A percentile compares a stretch with the other conserved stretches of the same genome.
Evolutionary conservation across 2,329 filamentous ascomycete genomes (phyloP).

Genomic region (Apiospora pterosperma): DNA sequence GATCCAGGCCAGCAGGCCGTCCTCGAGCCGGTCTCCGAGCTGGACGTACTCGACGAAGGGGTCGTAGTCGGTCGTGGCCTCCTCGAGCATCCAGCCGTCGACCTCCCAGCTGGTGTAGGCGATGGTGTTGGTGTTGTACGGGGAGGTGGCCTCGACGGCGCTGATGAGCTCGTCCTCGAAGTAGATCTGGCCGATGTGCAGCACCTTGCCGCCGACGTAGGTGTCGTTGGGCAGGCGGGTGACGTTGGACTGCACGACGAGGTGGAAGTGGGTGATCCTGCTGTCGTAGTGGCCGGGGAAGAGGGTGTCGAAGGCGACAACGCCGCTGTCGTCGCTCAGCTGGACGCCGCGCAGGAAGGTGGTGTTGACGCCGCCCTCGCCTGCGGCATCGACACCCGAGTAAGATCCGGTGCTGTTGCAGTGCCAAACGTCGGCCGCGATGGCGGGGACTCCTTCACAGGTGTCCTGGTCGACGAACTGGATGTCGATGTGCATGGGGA

Average conservation of each 20-base stretch:
- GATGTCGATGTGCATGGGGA: slow-evolving; percentile 41
- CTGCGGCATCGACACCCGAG: slow-evolving; percentile 23
- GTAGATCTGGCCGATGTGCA: slow-evolving; percentile 31
- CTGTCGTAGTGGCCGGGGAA: slow-evolving; percentile 40
- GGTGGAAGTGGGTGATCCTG: slow-evolving; percentile 39
- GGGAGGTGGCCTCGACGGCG: slow-evolving; percentile 25
- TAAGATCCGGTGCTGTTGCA: slow-evolving; percentile 40
- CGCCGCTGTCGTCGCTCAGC: slow-evolving; percentile 41
- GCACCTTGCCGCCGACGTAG: too few relatives aligned
- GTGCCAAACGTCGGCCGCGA: slow-evolving; percentile 44
- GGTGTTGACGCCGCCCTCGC: slow-evolving; percentile 30
- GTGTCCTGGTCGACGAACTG: slow-evolving; percentile 45
- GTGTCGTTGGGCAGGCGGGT: slow-evolving; percentile 25
- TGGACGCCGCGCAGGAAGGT: slow-evolving; percentile 48
- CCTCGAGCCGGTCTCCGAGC: slow-evolving; percentile 43
- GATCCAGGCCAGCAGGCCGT: slow-evolving; percentile 47
- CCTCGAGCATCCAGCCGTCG: slow-evolving; percentile 27
- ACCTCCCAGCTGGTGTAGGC: slow-evolving; percentile 26
- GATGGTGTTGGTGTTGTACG: slow-evolving; percentile 27
- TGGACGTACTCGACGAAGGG: slow-evolving; percentile 51
- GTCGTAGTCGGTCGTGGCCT: slow-evolving; percentile 29
- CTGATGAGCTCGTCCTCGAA: slow-evolving; percentile 25
- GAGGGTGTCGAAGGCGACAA: slow-evolving; percentile 43
- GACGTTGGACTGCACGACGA: slow-evolving; percentile 28
- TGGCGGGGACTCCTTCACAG: slow-evolving; percentile 38